Evolutionary conservation across 2,329 filamentous ascomycete genomes (phyloP).

Genomic region (Aspergillus caelatus): DNA sequence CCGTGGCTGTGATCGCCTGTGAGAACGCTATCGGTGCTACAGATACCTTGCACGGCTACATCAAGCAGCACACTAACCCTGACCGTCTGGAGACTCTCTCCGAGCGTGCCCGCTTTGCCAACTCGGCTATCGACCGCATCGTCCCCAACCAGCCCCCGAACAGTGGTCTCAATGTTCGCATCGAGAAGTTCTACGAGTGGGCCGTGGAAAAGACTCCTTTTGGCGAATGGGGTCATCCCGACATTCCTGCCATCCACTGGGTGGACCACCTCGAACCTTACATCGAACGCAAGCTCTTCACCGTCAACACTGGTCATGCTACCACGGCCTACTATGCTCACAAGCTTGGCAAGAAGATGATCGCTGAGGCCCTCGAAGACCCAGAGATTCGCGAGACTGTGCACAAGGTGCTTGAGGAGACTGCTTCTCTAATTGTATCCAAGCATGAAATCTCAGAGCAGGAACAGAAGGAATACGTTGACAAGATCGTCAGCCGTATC

Average conservation of each 20-base stretch:
- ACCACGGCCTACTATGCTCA: conserved; percentile 95
- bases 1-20: conserved; percentile 91
- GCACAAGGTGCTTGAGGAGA: conserved; percentile 78
- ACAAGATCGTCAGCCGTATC: conserved; percentile 90
- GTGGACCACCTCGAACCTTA: conserved; percentile 89
- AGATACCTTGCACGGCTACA: conserved; percentile 79
- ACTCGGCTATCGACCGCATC: conserved; percentile 97
- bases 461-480: conserved; percentile 83
- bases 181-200: conserved; percentile 99
- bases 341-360: conserved; percentile 79
- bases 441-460: conserved; percentile 79
- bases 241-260: conserved; percentile 88
- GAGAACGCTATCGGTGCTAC: conserved; percentile 98
- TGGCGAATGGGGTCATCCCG: conserved; percentile 67
- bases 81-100: conserved; percentile 69
- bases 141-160: conserved; percentile 84
- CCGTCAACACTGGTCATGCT: conserved; percentile 97
- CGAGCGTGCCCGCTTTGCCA: conserved; percentile 84
- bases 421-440: conserved; percentile 77
- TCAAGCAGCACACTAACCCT: conserved; percentile 74
- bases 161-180: conserved; percentile 84
- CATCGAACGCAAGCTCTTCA: conserved; percentile 99
- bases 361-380: conserved; percentile 86
- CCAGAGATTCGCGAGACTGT: conserved; percentile 78
- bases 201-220: conserved; percentile 90